phyloP scores from a whole-genome alignment of 2,329 filamentous ascomycete genomes.

The Penicillium sp. region DNA sequence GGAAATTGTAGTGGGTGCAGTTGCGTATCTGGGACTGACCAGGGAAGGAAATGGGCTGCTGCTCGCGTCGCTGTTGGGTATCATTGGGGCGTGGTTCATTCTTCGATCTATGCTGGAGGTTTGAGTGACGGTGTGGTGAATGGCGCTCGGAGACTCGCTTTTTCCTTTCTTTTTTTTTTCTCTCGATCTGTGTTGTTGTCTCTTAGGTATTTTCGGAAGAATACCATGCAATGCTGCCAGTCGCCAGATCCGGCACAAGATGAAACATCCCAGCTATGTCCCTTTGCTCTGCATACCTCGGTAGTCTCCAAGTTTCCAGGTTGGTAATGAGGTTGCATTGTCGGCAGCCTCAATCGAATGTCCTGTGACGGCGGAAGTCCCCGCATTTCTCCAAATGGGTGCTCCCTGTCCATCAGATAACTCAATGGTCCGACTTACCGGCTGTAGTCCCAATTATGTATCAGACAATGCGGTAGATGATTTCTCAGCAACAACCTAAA shows the following conservation, averaged over 20 bases:
- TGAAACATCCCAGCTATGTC: not conserved
- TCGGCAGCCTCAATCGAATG: not conserved
- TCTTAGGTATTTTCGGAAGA: constrained; percentile 1
- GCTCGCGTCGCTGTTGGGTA: constrained; percentile 38
- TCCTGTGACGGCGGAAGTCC: not conserved
- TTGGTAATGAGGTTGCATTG: not conserved
- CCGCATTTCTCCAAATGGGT: not conserved
- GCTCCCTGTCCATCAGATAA: constrained; percentile 2
- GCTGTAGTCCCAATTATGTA: not conserved
- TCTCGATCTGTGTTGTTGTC: not conserved
- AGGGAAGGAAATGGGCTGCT: constrained; percentile 47
- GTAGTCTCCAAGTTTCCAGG: not conserved
- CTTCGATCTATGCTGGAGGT: constrained; percentile 36
- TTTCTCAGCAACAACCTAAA: constrained; percentile 5
- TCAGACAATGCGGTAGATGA: not conserved
- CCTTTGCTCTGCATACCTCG: not conserved
- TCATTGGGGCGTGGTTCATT: constrained; percentile 43
- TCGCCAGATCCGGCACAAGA: not conserved
- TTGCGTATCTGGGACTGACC: constrained; percentile 54
- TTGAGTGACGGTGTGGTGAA: constrained; percentile 9
- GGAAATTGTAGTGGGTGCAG: constrained; percentile 59
- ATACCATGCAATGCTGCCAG: constrained; percentile 3
- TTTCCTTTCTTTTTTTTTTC: not conserved
- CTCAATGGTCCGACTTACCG: not conserved
- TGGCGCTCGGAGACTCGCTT: not conserved